Conservation (phyloP, 305 asterid species). For the Fraxinus platypoda region DNA sequence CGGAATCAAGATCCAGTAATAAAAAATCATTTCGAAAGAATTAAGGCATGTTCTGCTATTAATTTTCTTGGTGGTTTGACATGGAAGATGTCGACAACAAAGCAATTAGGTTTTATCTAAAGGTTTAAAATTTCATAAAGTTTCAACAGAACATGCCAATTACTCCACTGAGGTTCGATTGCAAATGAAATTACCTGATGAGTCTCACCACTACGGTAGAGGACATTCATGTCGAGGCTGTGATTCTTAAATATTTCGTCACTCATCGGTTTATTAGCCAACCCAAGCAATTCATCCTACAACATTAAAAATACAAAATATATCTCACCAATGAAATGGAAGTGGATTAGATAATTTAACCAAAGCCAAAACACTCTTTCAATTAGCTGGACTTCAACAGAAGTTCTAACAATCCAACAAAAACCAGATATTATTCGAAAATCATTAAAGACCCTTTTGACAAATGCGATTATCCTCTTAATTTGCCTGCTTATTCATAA, state of each 20-base stretch:
- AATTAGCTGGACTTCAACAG: neutral
- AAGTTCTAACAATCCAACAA: neutral
- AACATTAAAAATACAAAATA: constrained; percentile 24
- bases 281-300: constrained; percentile 94
- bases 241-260: constrained; percentile 57
- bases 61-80: neutral
- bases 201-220: constrained; percentile 88
- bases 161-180: neutral
- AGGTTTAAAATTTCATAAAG: neutral
- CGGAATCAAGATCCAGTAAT: neutral
- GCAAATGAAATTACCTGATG: constrained; percentile 51
- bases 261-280: constrained; percentile 63
- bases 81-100: neutral
- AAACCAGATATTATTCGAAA: constrained; percentile 1
- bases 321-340: constrained; percentile 7
- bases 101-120: neutral
- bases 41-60: neutral
- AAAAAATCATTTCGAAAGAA: neutral
- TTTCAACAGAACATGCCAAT: neutral
- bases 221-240: constrained; percentile 66
- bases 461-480: neutral
- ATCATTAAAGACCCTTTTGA: neutral
- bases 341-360: neutral
- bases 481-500: neutral
- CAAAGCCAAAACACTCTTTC: neutral